These are phyloP conservation scores for Phytophthora cryptogea DNA, from an alignment of 352 stramenopile genomes.

Conservation along the genomic window DNA sequence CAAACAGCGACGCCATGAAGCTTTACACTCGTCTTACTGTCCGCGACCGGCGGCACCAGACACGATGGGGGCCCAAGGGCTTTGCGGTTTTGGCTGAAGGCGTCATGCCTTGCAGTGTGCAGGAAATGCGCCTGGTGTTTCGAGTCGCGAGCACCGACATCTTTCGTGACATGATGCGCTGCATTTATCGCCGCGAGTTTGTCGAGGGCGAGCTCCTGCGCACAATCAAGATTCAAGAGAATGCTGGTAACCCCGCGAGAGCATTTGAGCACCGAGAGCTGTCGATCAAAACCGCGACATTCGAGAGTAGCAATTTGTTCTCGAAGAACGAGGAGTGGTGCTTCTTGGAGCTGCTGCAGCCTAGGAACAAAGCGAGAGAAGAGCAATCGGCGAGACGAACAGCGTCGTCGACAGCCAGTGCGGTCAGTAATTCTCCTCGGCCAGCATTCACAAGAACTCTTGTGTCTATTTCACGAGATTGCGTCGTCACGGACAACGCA, in stretches of 20 bases:
- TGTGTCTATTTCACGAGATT: constrained; percentile 25
- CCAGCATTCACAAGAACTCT: constrained; percentile 44
- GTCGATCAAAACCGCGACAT: constrained; percentile 42
- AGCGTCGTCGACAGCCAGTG: constrained; percentile 26
- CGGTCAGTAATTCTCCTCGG: constrained; percentile 1
- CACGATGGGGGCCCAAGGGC: constrained; percentile 35
- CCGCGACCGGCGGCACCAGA: constrained; percentile 29
- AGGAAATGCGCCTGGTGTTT: constrained; percentile 49
- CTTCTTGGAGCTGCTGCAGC: constrained; percentile 45
- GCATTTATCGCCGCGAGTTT: constrained; percentile 40
- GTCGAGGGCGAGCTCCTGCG: constrained; percentile 43
- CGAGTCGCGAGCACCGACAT: constrained; percentile 26
- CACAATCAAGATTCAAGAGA: constrained; percentile 28
- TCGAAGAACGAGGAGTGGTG: constrained; percentile 47
- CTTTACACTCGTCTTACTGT: constrained; percentile 32
- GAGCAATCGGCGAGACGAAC: constrained; percentile 24
- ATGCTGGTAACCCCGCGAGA: constrained; percentile 13
- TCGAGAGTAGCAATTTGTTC: constrained; percentile 42
- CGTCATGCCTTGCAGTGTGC: constrained; percentile 37
- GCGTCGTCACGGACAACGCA: constrained; percentile 21
- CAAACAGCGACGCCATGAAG: constrained; percentile 30
- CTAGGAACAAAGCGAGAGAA: constrained; percentile 30
- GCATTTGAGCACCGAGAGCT: constrained; percentile 33
- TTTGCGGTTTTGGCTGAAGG: constrained; percentile 43
- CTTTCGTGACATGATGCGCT: constrained; percentile 42